Percentiles rank a stretch among this genome's conserved stretches.
Evolutionary conservation across 805 yeast species (phyloP).

Genomic region (Saturnispora hagleri): DNA sequence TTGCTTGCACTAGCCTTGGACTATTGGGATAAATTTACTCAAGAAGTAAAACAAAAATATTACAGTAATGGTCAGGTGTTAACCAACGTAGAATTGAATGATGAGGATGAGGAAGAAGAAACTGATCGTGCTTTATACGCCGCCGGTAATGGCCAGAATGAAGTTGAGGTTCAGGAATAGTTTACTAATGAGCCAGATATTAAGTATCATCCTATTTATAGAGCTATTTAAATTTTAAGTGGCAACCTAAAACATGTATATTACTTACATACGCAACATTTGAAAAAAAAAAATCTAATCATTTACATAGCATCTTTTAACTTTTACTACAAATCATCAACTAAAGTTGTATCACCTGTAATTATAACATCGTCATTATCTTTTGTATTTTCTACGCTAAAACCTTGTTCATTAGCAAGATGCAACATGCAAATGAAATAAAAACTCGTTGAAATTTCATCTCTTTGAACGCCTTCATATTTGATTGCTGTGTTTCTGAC

Average conservation of each 20-base stretch:
- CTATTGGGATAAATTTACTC: constrained; percentile 1
- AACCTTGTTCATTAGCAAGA: constrained; percentile 78
- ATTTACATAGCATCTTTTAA: background rate
- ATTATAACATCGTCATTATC: constrained; percentile 17
- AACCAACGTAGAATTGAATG: constrained; percentile 17
- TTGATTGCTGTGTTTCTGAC: constrained; percentile 25
- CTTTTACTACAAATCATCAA: background rate
- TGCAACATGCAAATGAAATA: constrained; percentile 78
- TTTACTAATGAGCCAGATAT: background rate
- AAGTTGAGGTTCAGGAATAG: background rate
- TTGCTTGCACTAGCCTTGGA: background rate
- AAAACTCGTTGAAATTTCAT: constrained; percentile 75
- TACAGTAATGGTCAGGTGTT: constrained; percentile 21
- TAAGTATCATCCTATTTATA: background rate
- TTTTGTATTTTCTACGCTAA: constrained; percentile 43
- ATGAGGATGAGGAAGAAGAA: constrained; percentile 14
- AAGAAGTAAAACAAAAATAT: constrained; percentile 19
- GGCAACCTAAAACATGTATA: background rate
- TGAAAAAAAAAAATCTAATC: no score
- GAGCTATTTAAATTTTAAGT: background rate
- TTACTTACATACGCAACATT: background rate
- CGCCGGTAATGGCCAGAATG: background rate
- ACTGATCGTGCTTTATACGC: background rate
- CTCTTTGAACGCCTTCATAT: constrained; percentile 48
- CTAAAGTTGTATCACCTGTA: constrained; percentile 4